These are phyloP conservation scores for Lagenaria siceraria DNA, from an alignment of 306 rosid species.

Conservation along the genomic window DNA sequence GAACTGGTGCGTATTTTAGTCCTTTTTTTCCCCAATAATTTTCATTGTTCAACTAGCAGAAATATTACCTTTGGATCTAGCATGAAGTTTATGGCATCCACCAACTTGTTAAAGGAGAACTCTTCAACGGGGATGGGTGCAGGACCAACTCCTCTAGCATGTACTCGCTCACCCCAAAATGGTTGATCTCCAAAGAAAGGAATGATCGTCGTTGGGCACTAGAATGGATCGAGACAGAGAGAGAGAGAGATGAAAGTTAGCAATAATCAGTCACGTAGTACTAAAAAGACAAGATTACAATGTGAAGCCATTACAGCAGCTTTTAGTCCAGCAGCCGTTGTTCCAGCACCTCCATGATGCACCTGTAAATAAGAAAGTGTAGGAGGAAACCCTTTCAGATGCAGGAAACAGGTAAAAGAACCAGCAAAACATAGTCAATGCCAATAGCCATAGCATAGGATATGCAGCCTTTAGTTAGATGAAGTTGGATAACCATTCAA, in stretches of 20 bases:
- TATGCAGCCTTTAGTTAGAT: background rate
- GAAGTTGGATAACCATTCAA: background rate
- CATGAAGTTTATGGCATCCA: conserved; percentile 67
- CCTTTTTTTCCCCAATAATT: background rate
- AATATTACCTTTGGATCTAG: conserved; percentile 65
- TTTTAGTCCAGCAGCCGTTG: conserved; percentile 98
- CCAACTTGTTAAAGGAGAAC: conserved; percentile 77
- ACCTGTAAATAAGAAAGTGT: conserved; percentile 33
- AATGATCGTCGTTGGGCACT: conserved; percentile 93
- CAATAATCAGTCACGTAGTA: background rate
- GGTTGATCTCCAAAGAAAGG: conserved; percentile 99
- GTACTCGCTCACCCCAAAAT: conserved; percentile 97
- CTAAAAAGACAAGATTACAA: background rate
- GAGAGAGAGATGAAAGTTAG: background rate
- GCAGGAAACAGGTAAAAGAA: background rate
- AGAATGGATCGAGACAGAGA: conserved; percentile 1
- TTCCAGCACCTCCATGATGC: conserved; percentile 99
- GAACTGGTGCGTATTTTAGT: background rate
- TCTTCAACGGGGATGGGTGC: conserved; percentile 83
- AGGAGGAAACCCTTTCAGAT: background rate
- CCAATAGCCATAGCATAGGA: background rate
- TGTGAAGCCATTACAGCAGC: conserved; percentile 62
- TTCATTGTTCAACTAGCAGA: background rate
- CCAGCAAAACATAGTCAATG: background rate
- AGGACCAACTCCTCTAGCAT: conserved; percentile 93